Evolutionary conservation across 2,329 filamentous ascomycete genomes (phyloP), one percentile per base, ranked within the genome.

Genomic region (Ophiostoma sp.): DNA sequence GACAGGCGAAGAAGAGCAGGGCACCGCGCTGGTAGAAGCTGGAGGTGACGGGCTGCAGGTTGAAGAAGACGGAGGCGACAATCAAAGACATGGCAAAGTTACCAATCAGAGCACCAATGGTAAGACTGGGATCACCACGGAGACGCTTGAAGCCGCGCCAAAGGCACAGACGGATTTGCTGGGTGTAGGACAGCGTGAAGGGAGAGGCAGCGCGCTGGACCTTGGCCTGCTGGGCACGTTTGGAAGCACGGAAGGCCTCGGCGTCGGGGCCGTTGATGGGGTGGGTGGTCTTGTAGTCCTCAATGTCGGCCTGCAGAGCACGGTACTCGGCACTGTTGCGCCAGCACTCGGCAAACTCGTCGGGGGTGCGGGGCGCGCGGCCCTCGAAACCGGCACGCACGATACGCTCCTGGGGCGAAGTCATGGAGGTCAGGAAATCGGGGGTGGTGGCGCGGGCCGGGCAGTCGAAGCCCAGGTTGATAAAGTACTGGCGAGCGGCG

Each of bases 1-100:
- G 85, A 78, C 94, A 90, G 77, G 93, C 93, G 79, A 97, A 96
- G 88, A 97, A 97, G 70, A 97, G 85, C 31, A 97, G 86, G 61
- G 92, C 91, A 76, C 92, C 93, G 75, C 94, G 90, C 78, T 89
- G 87, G 84, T 91, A 97, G 85, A 97, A 97, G 78, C 91, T 93
- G 22, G 81, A 79, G 0, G 93, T 92, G n/a, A 84, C 86, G 0
- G 85, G 79, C 36, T 87, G 80, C 50, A 97, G 82, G 80, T 97
- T 92, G 85, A 88, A 97, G 82, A 96, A 97, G 77, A 97, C 91
- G 76, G 90, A 92, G 70, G 91, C 83, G 74, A 97, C 89, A 79
- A 97, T 92, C 75, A 97, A 85, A 73, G 92, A 87, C 88, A 95
- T 92, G 77, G 89, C 82, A 64, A 90, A 87, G 82, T 97, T 97